Evolutionary conservation across 2,329 filamentous ascomycete species (phyloP).

Genomic region (Aurifilum marmelostoma): DNA sequence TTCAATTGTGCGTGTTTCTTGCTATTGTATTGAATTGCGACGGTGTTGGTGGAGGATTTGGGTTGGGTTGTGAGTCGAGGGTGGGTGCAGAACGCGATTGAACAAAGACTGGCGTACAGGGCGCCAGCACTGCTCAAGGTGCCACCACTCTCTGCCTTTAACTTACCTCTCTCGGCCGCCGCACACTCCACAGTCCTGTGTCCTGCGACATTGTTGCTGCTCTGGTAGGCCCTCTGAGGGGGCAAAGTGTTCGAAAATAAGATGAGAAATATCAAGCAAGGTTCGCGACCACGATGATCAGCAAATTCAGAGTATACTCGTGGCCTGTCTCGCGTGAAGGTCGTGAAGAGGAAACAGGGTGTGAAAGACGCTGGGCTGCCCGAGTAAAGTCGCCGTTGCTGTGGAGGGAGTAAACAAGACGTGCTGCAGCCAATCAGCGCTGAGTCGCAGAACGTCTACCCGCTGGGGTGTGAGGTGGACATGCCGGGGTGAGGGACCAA

Average conservation of each 20-base stretch:
- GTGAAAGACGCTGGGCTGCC: conserved; percentile 18
- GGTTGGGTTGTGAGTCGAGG: conserved; percentile 30
- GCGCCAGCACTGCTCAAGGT: conserved; percentile 2
- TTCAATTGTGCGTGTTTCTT: conserved; percentile 16
- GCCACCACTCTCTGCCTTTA: conserved; percentile 27
- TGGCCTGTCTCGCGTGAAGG: conserved; percentile 15
- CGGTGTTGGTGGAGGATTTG: conserved; percentile 49
- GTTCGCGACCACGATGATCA: conserved; percentile 3
- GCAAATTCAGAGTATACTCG: neutral
- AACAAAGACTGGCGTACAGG: conserved; percentile 16
- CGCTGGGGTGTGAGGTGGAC: neutral
- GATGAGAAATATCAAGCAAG: neutral
- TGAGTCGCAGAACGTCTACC: neutral
- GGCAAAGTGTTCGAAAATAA: neutral
- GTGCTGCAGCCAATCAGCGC: conserved; percentile 13
- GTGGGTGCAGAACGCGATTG: conserved; percentile 29
- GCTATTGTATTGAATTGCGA: conserved; percentile 42
- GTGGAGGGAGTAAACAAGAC: conserved; percentile 27
- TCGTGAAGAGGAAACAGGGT: conserved; percentile 8
- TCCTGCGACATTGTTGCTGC: conserved; percentile 77
- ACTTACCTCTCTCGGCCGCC: conserved; percentile 84
- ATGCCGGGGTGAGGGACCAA: neutral
- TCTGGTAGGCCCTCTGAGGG: conserved; percentile 9
- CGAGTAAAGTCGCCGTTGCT: conserved; percentile 19
- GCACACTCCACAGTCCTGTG: conserved; percentile 85